Evolutionary conservation across 331 rosid species (phyloP).

Genomic region (Rosa hybrid): DNA sequence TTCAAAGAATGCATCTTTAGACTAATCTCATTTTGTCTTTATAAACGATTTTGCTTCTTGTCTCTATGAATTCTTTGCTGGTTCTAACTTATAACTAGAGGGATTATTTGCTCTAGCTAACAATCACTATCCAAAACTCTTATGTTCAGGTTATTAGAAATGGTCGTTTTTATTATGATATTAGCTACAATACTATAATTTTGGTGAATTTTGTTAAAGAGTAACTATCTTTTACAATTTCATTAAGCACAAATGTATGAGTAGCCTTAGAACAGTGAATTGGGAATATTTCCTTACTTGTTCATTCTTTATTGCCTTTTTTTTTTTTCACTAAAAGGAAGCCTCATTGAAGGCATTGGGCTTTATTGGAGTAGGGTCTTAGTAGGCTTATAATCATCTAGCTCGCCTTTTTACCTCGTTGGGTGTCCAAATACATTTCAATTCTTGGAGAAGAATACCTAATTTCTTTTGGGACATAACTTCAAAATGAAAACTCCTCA

Average conservation of each 20-base stretch:
- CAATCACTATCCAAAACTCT: background rate
- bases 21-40: slow-evolving; percentile 6
- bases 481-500: background rate
- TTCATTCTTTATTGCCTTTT: background rate
- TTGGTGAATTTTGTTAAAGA: background rate
- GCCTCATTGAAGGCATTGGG: background rate
- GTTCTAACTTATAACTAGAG: background rate
- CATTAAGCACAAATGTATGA: background rate
- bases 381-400: background rate
- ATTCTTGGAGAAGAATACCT: background rate
- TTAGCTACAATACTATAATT: background rate
- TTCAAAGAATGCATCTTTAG: slow-evolving; percentile 20
- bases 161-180: background rate
- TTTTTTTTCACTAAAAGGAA: background rate
- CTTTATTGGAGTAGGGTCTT: background rate
- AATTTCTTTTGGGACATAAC: background rate
- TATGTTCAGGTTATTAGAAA: background rate
- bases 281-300: background rate
- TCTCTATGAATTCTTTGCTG: background rate
- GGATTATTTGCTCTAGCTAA: background rate
- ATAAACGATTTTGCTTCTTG: background rate
- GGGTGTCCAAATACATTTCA: background rate
- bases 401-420: background rate
- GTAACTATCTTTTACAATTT: background rate
- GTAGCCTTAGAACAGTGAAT: background rate